Conservation (phyloP, 306 rosid genomes). For the Prunus campanulata region DNA sequence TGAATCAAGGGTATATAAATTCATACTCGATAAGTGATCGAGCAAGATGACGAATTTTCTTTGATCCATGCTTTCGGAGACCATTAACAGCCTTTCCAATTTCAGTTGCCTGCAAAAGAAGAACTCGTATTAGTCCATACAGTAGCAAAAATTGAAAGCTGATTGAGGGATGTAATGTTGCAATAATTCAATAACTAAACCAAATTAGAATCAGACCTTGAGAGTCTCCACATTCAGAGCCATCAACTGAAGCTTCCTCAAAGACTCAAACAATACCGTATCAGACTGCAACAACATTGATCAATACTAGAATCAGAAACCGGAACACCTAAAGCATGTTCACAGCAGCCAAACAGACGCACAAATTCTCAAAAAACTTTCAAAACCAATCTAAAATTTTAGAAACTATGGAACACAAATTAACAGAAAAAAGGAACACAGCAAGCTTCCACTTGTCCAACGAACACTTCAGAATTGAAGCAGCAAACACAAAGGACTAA, state of each 20-base stretch:
- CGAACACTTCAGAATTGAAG: no score
- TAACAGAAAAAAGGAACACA: neutral
- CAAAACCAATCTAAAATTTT: neutral
- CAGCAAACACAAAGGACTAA: neutral
- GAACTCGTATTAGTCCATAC: conserved; percentile 15
- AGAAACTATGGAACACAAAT: neutral
- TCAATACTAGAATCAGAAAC: conserved; percentile 25
- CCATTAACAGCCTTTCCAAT: conserved; percentile 84
- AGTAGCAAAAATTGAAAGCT: neutral
- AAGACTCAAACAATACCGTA: conserved; percentile 59
- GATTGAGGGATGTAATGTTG: neutral
- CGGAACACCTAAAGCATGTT: conserved; percentile 7
- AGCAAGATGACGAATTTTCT: conserved; percentile 54
- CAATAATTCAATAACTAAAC: conserved; percentile 14
- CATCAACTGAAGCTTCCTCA: conserved; percentile 88
- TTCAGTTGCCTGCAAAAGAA: conserved; percentile 73
- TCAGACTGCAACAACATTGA: conserved; percentile 64
- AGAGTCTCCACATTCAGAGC: conserved; percentile 61
- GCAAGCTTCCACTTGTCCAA: no score
- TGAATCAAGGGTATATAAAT: neutral
- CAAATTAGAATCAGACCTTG: conserved; percentile 53
- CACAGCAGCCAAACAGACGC: conserved; percentile 5
- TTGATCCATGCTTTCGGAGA: conserved; percentile 65
- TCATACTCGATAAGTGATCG: conserved; percentile 65
- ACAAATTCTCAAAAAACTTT: neutral